Evolutionary conservation across 306 rosid species (phyloP), one percentile per base, ranked within the genome.

Genomic region (Acacia confusa): DNA sequence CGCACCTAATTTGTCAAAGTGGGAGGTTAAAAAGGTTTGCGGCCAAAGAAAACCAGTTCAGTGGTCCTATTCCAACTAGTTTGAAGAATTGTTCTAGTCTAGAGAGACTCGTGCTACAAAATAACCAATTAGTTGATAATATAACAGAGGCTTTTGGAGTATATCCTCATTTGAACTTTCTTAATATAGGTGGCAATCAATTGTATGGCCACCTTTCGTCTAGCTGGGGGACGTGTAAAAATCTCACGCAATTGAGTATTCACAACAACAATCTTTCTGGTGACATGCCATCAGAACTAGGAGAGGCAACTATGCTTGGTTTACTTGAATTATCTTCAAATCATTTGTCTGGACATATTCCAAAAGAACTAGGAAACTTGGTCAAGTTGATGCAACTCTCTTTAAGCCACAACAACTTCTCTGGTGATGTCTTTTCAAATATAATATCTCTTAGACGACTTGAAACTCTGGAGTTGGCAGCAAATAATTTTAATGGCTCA

Each of bases 141-240:
- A 78, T 85, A 58, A 25, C 83, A 7, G 20, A 85, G 2, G 78
- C 15, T 57, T 77, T 81, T 61, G 84, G 85, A 2, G 48, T 58
- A 5, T 82, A 79, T 79, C 85, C 83, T 11, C 22, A 40, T 30
- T 53, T 86, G 75, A 0, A 20, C 10, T 85, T 30, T 28, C 48
- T 78, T 2, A 16, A 36, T 13, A 6, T 85, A 13, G 81, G 89
- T 44, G 36, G 60, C 58, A 83, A 83, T 72, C 52, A 83, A 0
- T 83, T 83, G 34, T 52, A 78, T 72, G 86, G 86, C 12, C 75
- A 78, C 15, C 63, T 83, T 28, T 78, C 86, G 4, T 67, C 52
- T 0, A 52, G 20, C 0, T 83, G 86, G 86, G 86, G 71, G 5
- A 72, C 63, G 40, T 83, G 75, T 16, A 0, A 2, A 0, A 78